A percentile compares a stretch with the other conserved stretches of the same genome.
phyloP scores from a whole-genome alignment of 495 filamentous ascomycete species.

The Xylaria telfairii region DNA sequence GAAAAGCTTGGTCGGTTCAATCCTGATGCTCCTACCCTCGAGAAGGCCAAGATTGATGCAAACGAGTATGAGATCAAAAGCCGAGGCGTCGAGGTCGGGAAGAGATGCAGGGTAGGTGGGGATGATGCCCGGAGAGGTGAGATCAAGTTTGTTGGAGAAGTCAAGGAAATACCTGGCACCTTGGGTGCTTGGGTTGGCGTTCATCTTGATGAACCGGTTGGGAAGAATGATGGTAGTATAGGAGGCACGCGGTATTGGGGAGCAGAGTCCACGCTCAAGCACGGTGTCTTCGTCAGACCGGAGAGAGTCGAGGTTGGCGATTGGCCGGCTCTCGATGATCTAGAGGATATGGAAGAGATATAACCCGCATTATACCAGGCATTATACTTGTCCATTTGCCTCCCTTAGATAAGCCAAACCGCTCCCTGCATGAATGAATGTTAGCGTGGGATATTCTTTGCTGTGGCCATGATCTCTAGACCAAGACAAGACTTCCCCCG shows the following conservation, averaged over 20 bases:
- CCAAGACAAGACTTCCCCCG: background rate
- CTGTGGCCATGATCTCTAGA: background rate
- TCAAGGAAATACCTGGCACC: slow-evolving; percentile 77
- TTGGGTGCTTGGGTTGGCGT: slow-evolving; percentile 84
- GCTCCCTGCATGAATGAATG: background rate
- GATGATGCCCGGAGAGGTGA: slow-evolving; percentile 80
- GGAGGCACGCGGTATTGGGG: slow-evolving; percentile 80
- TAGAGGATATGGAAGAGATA: slow-evolving; percentile 89
- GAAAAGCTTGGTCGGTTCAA: slow-evolving; percentile 95
- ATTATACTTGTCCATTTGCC: background rate
- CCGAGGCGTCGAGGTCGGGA: slow-evolving; percentile 69
- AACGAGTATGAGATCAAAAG: slow-evolving; percentile 68
- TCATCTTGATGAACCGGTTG: slow-evolving; percentile 82
- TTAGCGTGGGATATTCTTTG: background rate
- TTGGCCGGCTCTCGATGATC: slow-evolving; percentile 73
- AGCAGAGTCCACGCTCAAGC: slow-evolving; percentile 64
- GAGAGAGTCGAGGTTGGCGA: slow-evolving; percentile 91
- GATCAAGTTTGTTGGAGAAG: slow-evolving; percentile 80
- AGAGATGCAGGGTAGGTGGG: slow-evolving; percentile 66
- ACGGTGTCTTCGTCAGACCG: slow-evolving; percentile 86
- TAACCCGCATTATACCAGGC: slow-evolving; percentile 42
- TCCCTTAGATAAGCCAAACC: background rate
- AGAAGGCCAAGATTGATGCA: slow-evolving; percentile 71
- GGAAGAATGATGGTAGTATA: slow-evolving; percentile 89
- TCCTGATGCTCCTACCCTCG: slow-evolving; percentile 74